phyloP scores from a whole-genome alignment of 176 grass and related monocot species.

The Eremochloa ophiuroides region DNA sequence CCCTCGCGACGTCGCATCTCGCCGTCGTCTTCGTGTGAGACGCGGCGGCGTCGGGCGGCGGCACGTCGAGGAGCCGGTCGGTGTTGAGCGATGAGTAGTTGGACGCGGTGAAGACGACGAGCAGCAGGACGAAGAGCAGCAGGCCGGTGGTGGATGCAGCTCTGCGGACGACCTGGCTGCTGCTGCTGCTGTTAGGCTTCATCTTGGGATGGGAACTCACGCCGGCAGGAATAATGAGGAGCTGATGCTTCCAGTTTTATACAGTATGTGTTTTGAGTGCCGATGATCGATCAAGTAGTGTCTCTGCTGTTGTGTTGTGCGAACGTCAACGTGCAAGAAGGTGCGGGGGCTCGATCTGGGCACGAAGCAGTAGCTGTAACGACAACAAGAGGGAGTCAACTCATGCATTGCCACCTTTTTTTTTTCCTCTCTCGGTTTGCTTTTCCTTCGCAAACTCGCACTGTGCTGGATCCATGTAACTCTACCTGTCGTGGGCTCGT shows the following conservation, averaged over 20 bases:
- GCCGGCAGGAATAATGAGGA: not conserved
- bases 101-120: conserved; percentile 27
- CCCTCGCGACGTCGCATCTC: conserved; percentile 23
- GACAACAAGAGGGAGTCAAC: not conserved
- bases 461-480: not conserved
- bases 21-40: not conserved
- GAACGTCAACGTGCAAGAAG: not conserved
- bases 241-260: not conserved
- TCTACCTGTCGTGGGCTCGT: not conserved
- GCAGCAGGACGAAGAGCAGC: conserved; percentile 26
- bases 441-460: not conserved
- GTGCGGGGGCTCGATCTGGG: not conserved
- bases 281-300: not conserved
- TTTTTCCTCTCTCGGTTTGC: no score
- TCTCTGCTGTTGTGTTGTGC: not conserved
- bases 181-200: conserved; percentile 8
- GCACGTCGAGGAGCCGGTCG: not conserved
- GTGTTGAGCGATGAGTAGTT: conserved; percentile 31
- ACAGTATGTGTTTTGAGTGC: not conserved
- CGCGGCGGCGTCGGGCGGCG: not conserved
- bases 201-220: not conserved
- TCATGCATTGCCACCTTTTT: no score
- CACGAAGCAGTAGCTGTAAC: not conserved
- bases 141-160: conserved; percentile 36
- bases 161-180: not conserved